Evolutionary conservation across 1,284 basidiomycete genomes (phyloP), one percentile per base, ranked within the genome.

Genomic region (Mycosarcoma maydis): DNA sequence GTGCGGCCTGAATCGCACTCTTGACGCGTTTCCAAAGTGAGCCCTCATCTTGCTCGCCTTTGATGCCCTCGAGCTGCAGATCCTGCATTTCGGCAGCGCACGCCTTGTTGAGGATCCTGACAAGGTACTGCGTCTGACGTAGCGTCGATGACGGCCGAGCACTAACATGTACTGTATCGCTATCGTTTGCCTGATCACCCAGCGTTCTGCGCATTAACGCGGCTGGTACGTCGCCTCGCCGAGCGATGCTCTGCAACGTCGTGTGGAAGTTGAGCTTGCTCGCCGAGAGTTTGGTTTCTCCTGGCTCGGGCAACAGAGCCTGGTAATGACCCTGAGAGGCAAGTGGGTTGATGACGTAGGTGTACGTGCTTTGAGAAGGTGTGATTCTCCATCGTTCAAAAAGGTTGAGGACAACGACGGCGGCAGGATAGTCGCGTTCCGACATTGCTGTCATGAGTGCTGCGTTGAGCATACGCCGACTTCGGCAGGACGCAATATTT

Each of bases 41-140:
- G 23, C n/a, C n/a, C n/a, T n/a, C n/a, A n/a, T n/a, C n/a, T n/a
- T n/a, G n/a, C n/a, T n/a, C n/a, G n/a, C n/a, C n/a, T 2, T 29
- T 20, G 16, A 23, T 19, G 6, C 38, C 24, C 11, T 30, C 19
- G 17, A 32, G 10, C 1, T 36, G 17, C 11, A 5, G 7, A 10
- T 13, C 14, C 33, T 38, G 34, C 16, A 62, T 32, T 43, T 69
- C 66, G 39, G 55, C 59, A 4, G 45, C 54, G 23, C 66, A 69
- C 1, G 43, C 59, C 17, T 43, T 27, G 23, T 69, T 69, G 37
- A 68, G 50, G 10, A 54, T 27, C n/a, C 58, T 34, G 20, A 68
- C 32, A 8, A 68, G 41, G 32, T 58, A 68, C 58, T 68, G 65
- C 36, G 58, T 61, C 54, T 61, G 53, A 19, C 58, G 53, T 3